Conservation (phyloP, 306 rosid species). For the Casuarina glauca region DNA sequence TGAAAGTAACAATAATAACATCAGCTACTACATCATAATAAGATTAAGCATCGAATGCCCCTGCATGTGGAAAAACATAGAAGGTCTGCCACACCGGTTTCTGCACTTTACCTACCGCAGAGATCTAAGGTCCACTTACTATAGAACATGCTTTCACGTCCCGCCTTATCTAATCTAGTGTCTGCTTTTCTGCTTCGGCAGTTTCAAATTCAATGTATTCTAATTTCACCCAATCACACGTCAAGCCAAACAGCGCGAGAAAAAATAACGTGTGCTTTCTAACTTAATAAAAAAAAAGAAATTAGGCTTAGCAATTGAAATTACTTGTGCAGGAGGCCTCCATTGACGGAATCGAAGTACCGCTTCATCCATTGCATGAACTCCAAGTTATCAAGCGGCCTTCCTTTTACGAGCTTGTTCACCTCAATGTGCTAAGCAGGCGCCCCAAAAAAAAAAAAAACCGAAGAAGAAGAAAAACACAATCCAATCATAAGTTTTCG, state of each 20-base stretch:
- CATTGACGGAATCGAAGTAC: conserved; percentile 80
- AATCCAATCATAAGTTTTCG: not conserved
- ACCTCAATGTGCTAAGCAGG: conserved; percentile 75
- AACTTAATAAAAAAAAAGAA: not conserved
- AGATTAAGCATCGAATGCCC: not conserved
- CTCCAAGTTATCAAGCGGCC: conserved; percentile 91
- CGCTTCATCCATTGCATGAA: conserved; percentile 98
- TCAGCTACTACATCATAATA: not conserved
- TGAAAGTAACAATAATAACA: not conserved
- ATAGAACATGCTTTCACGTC: not conserved
- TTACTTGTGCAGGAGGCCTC: conserved; percentile 53
- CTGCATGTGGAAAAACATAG: not conserved
- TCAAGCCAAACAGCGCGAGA: not conserved
- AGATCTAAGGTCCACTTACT: not conserved
- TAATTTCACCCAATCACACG: not conserved
- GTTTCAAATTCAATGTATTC: not conserved
- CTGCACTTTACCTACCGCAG: not conserved
- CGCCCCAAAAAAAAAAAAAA: not conserved
- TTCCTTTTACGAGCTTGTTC: conserved; percentile 86
- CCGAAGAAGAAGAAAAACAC: not conserved
- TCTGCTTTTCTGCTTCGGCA: not conserved
- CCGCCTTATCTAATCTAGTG: not conserved
- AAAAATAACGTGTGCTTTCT: not conserved
- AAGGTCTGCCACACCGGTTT: not conserved
- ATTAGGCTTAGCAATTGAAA: not conserved